A percentile compares a stretch with the other conserved stretches of the same genome.
These are phyloP conservation scores for Tricladium varicosporioides DNA, from an alignment of 2,329 filamentous ascomycete genomes.

Conservation along the genomic window DNA sequence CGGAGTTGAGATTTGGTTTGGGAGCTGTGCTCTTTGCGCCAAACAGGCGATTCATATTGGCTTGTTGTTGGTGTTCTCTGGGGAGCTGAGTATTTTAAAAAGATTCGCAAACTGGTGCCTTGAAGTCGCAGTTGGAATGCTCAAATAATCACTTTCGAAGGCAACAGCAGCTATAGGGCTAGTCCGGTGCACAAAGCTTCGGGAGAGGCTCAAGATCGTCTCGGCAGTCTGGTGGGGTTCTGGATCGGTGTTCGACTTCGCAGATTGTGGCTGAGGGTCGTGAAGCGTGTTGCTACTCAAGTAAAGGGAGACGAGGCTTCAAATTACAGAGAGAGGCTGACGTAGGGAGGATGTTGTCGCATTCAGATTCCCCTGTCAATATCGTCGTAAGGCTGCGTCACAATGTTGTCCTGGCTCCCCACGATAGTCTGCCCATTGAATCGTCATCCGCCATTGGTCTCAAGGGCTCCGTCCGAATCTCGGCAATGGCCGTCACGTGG, in stretches of 20 bases:
- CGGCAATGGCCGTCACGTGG: constrained; percentile 11
- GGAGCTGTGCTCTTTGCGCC: constrained; percentile 82
- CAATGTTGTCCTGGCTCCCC: not conserved
- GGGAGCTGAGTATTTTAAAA: not conserved
- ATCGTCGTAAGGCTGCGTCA: constrained; percentile 12
- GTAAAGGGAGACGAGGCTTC: not conserved
- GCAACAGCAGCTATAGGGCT: not conserved
- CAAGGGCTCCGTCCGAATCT: not conserved
- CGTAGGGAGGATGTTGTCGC: not conserved
- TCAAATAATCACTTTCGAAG: not conserved
- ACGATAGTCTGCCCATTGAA: not conserved
- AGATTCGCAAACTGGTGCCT: not conserved
- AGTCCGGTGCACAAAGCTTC: not conserved
- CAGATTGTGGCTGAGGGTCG: not conserved
- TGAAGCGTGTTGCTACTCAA: not conserved
- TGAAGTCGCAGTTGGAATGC: not conserved
- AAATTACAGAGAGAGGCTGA: constrained; percentile 5
- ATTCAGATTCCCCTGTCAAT: not conserved
- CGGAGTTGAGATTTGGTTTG: constrained; percentile 82
- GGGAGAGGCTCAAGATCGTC: not conserved
- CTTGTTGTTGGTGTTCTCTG: not conserved
- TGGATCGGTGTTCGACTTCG: not conserved
- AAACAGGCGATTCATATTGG: constrained; percentile 90
- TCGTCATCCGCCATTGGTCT: not conserved
- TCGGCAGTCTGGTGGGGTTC: not conserved